phyloP scores from a whole-genome alignment of 2,329 filamentous ascomycete genomes.

The Pseudonectria foliicola region DNA sequence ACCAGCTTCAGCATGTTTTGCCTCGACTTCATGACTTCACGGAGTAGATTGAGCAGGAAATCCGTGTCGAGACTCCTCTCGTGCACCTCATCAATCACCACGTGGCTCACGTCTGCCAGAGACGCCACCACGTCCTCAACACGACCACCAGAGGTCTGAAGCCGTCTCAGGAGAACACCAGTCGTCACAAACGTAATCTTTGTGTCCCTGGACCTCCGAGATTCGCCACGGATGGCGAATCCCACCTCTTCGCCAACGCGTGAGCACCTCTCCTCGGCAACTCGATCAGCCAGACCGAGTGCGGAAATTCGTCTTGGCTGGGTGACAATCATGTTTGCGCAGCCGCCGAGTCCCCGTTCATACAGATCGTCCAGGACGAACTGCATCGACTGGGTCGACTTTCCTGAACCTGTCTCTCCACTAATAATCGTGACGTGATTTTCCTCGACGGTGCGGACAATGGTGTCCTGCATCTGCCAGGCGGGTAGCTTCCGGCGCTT shows the following conservation, averaged over 20 bases:
- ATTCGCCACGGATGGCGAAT: slow-evolving; percentile 87
- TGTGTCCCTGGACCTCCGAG: slow-evolving; percentile 63
- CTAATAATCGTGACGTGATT: slow-evolving; percentile 94
- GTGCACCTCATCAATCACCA: slow-evolving; percentile 95
- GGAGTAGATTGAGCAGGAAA: slow-evolving; percentile 80
- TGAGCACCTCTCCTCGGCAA: slow-evolving; percentile 83
- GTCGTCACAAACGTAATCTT: slow-evolving; percentile 96
- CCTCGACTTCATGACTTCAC: slow-evolving; percentile 68
- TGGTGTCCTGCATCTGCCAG: slow-evolving; percentile 72
- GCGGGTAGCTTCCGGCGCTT: slow-evolving; percentile 73
- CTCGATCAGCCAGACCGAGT: slow-evolving; percentile 85
- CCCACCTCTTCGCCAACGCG: slow-evolving; percentile 81
- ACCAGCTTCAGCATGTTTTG: slow-evolving; percentile 81
- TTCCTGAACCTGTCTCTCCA: slow-evolving; percentile 93
- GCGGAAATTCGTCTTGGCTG: slow-evolving; percentile 93
- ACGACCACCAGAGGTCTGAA: slow-evolving; percentile 82
- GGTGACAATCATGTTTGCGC: slow-evolving; percentile 88
- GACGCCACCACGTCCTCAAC: slow-evolving; percentile 75
- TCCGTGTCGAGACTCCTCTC: slow-evolving; percentile 93
- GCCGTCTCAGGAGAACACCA: slow-evolving; percentile 78
- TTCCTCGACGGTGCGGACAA: slow-evolving; percentile 66
- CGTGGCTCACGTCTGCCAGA: slow-evolving; percentile 83
- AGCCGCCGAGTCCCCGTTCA: slow-evolving; percentile 61
- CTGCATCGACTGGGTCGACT: slow-evolving; percentile 94
- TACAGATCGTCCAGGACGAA: slow-evolving; percentile 93